Conservation (phyloP, 345 rosid genomes). For the Brassica carinata region DNA sequence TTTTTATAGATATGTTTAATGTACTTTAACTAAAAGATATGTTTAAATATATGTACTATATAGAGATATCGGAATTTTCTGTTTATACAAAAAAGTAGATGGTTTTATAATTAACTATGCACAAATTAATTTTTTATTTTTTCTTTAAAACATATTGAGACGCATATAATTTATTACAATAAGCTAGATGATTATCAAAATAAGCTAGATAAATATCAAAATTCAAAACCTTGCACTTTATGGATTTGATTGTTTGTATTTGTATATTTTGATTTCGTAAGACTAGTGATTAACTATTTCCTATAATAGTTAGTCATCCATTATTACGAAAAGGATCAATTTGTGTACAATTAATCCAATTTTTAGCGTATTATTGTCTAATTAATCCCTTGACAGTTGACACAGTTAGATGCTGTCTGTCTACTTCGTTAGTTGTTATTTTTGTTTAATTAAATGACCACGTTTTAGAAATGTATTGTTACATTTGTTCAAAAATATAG, state of each 20-base stretch:
- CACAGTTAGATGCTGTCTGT: not conserved
- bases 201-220: not conserved
- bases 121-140: not conserved
- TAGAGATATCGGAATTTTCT: not conserved
- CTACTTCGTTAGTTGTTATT: not conserved
- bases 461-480: not conserved
- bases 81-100: not conserved
- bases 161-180: not conserved
- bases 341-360: not conserved
- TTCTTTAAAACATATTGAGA: not conserved
- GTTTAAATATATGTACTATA: not conserved
- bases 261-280: not conserved
- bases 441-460: slow-evolving; percentile 9
- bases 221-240: not conserved
- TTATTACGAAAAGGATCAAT: not conserved
- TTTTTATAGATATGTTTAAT: not conserved
- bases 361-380: not conserved
- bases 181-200: not conserved
- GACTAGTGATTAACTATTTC: not conserved
- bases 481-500: not conserved
- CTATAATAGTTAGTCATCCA: not conserved
- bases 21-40: not conserved
- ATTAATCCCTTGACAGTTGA: not conserved
- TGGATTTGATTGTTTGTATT: not conserved
- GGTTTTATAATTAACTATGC: not conserved